Base-by-base conservation (phyloP, 1,139 yeast genomes). In the Suhomyces yuchorum region DNA sequence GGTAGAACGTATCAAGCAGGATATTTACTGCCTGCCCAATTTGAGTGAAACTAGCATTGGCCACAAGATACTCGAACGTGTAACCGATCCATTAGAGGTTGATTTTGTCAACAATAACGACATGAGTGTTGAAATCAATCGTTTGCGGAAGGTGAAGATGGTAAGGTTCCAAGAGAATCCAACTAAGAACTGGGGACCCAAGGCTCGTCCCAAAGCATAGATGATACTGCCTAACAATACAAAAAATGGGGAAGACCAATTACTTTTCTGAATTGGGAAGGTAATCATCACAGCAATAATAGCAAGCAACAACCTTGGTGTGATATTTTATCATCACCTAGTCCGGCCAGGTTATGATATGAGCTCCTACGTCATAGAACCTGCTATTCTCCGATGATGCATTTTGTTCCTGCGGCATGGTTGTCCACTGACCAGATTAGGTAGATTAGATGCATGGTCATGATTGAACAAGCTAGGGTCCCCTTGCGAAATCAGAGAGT, bases 171-270 rank as follows among this genome's bases (percentile, higher is more conserved):
- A 91, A 65, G 91, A 85, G 61, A 92, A 92, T 63, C 99, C 99
- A 11, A 80, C 89, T 1, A 89, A 87, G 66, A 85, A 88, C 63
- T 93, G 99, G 99, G 99, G 99, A 0, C 99, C 97, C 34, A 89
- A 87, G 70, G 82, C 96, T 3, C 81, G 85, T 59, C 93, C 93
- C 3, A 37, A 37, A 37, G 43, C 41, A 40, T 37, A 43, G 11
- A 19, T 6, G 30, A 34, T 18, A 3, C 8, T n/a, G 33, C 7
- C 7, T 5, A 20, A 4, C 7, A 30, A 12, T 14, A 30, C 33
- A 30, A 12, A 14, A 14, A 4, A 14, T 14, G 18, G 34, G 34
- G 34, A 30, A 30, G 18, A 30, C 14, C 8, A 15, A 30, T 14
- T 6, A 30, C 6, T 30, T 14, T 14, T 14, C 4, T 30, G 34